Evolutionary conservation across 176 grass and related monocot species (phyloP), one percentile per base, ranked within the genome.

Genomic region (Elaeis guineensis): DNA sequence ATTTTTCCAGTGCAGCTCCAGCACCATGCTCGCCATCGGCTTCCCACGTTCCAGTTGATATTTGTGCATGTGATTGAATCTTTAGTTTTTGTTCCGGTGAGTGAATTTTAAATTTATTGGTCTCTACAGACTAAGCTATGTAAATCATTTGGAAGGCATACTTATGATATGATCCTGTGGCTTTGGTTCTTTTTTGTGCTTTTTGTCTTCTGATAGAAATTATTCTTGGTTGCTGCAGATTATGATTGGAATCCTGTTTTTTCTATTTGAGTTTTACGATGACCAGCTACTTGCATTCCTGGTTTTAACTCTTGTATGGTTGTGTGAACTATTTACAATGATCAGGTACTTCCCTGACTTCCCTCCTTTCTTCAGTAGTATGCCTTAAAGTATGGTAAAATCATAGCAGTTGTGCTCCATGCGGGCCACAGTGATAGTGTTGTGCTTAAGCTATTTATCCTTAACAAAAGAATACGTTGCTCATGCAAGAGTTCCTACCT

Each of bases 221-320:
- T 78, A 35, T 67, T 65, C 26, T 59, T 77, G 6, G 52, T 4
- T 35, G 17, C 26, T 92, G 66, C 66, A 98, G 93, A 92, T 98
- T 69, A 92, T 98, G 93, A 98, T 98, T 76, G 93, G 93, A 53
- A 83, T 98, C 66, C 75, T 98, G 66, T 98, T 98, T 76, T 98
- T 98, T 63, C 84, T 98, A 58, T 92, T 98, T 78, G 93, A 89
- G 66, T 98, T 98, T 70, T 98, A 98, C 2, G 82, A 98, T 85
- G 93, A 98, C 71, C 87, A 92, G 63, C 63, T 92, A 81, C 84
- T 98, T 19, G 93, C 93, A 0, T 89, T 98, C 63, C 79, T 98
- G 70, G 87, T 98, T 55, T 78, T 98, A 70, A 92, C 87, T 68
- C 93, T 98, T 67, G 93, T 98, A 52, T 98, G 93, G 93, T 79